Evolutionary conservation across 2,329 filamentous ascomycete species (phyloP).

Genomic region (Exophiala lecanii-corni): DNA sequence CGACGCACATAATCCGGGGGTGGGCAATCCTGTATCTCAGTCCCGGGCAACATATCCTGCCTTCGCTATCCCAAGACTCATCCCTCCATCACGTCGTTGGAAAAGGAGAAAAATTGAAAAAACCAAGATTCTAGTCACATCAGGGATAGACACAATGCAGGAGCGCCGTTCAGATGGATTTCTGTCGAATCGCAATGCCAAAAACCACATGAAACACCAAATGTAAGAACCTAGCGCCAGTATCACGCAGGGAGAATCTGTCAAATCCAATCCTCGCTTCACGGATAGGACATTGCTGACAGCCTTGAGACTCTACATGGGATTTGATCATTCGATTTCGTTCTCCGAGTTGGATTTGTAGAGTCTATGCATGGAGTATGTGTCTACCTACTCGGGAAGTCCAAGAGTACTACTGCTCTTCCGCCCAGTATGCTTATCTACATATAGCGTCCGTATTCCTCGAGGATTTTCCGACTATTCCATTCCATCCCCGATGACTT

Average conservation of each 20-base stretch:
- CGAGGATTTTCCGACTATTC: too few species aligned
- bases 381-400: not conserved
- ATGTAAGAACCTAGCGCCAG: slow-evolving; percentile 5
- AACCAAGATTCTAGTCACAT: too few species aligned
- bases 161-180: not conserved
- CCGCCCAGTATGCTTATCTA: not conserved
- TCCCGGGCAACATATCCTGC: too few species aligned
- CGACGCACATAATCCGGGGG: too few species aligned
- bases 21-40: too few species aligned
- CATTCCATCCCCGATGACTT: not conserved
- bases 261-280: slow-evolving; percentile 15
- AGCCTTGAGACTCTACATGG: slow-evolving; percentile 9
- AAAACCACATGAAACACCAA: slow-evolving; percentile 1
- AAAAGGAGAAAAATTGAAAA: too few species aligned
- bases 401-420: not conserved
- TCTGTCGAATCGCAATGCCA: not conserved
- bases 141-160: too few species aligned
- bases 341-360: not conserved
- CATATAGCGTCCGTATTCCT: slow-evolving; percentile 1
- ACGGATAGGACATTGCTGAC: slow-evolving; percentile 16
- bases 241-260: slow-evolving; percentile 3
- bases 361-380: not conserved
- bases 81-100: too few species aligned
- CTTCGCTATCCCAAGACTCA: too few species aligned
- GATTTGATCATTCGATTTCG: too few species aligned